These are phyloP conservation scores for Tolypocladium ovalisporum DNA, from an alignment of 2,329 filamentous ascomycete genomes.

Conservation along the genomic window DNA sequence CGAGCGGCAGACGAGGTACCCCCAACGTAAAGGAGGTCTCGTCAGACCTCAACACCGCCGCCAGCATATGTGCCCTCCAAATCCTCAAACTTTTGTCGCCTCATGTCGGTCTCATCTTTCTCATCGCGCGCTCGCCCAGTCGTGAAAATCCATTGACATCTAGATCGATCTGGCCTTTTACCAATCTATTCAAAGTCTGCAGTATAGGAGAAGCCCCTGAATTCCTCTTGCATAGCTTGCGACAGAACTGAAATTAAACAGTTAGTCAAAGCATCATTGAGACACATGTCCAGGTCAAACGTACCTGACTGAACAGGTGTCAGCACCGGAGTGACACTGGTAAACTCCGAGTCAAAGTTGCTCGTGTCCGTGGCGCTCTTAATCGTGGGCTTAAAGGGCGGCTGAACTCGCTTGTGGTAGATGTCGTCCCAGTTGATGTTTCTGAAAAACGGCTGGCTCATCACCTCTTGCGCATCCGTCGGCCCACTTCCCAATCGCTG, in stretches of 20 bases:
- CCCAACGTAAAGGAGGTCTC: neutral
- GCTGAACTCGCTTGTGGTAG: constrained; percentile 83
- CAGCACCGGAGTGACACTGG: constrained; percentile 91
- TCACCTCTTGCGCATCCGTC: constrained; percentile 95
- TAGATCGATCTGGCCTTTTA: neutral
- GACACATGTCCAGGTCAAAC: constrained; percentile 19
- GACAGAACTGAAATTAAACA: constrained; percentile 62
- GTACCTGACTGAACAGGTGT: constrained; percentile 95
- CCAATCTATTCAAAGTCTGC: constrained; percentile 67
- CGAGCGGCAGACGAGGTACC: neutral
- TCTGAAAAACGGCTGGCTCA: constrained; percentile 97
- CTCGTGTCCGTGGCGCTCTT: constrained; percentile 95
- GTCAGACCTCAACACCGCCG: neutral
- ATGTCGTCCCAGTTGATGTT: constrained; percentile 99
- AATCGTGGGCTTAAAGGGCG: constrained; percentile 84
- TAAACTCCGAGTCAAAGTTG: constrained; percentile 98
- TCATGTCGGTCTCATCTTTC: neutral
- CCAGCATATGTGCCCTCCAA: neutral
- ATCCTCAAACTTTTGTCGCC: neutral
- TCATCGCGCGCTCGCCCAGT: neutral
- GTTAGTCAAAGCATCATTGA: constrained; percentile 13
- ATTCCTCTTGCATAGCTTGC: constrained; percentile 98
- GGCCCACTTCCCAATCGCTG: constrained; percentile 86
- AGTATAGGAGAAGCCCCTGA: constrained; percentile 96
- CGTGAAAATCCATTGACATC: neutral